These are phyloP conservation scores for Eucalyptus erythrocorys DNA, from an alignment of 345 rosid genomes.

Conservation along the genomic window DNA sequence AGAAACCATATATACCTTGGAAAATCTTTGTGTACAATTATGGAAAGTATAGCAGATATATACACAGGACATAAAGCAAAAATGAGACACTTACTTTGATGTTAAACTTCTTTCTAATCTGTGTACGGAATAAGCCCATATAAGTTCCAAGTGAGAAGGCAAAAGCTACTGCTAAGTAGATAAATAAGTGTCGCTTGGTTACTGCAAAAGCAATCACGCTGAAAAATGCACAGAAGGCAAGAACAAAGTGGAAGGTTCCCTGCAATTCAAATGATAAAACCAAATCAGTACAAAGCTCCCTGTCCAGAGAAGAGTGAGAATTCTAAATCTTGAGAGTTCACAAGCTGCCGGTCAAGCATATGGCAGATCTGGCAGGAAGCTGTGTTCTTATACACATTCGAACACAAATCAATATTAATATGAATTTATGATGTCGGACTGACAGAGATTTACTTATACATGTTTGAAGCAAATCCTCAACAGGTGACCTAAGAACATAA, in stretches of 20 bases:
- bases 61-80: background rate
- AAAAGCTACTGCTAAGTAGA: slow-evolving; percentile 56
- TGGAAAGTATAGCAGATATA: background rate
- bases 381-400: background rate
- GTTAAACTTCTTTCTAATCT: slow-evolving; percentile 61
- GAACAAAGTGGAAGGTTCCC: slow-evolving; percentile 53
- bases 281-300: background rate
- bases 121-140: slow-evolving; percentile 61
- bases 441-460: background rate
- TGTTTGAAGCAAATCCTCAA: background rate
- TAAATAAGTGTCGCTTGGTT: slow-evolving; percentile 46
- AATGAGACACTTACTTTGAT: slow-evolving; percentile 43
- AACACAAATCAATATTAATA: background rate
- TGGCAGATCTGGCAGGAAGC: background rate
- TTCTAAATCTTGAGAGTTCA: background rate
- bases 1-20: background rate
- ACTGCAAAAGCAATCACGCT: slow-evolving; percentile 47
- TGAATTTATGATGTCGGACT: background rate
- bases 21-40: background rate
- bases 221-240: slow-evolving; percentile 23
- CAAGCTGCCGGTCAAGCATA: background rate
- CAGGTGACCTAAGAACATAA: background rate
- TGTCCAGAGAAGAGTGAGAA: background rate
- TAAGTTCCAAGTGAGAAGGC: slow-evolving; percentile 40
- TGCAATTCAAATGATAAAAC: slow-evolving; percentile 15